Conservation (phyloP, 2,329 filamentous ascomycete genomes). For the Curvularia hawaiiensis region DNA sequence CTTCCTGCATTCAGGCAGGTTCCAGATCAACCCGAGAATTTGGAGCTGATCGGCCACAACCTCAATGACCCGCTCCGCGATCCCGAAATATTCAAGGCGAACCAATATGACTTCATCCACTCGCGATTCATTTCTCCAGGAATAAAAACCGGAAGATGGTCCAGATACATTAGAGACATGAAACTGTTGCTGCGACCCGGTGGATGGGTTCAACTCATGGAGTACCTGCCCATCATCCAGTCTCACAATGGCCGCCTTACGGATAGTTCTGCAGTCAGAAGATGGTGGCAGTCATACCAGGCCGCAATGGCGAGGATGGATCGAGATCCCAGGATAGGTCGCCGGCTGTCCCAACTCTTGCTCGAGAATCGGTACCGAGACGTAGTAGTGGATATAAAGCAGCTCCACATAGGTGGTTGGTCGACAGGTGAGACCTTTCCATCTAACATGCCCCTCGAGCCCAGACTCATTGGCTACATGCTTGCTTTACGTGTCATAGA, state of each 20-base stretch:
- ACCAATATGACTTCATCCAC: conserved; percentile 82
- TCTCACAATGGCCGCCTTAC: conserved; percentile 82
- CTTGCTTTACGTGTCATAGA: too few relatives aligned
- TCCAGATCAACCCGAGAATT: conserved; percentile 46
- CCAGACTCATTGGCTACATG: background rate
- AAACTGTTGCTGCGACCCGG: conserved; percentile 71
- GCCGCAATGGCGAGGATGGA: conserved; percentile 41
- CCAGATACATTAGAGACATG: conserved; percentile 76
- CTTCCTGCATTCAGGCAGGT: conserved; percentile 21
- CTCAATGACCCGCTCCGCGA: conserved; percentile 48
- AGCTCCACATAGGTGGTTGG: conserved; percentile 48
- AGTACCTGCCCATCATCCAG: conserved; percentile 83
- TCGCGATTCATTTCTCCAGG: conserved; percentile 75
- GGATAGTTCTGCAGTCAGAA: conserved; percentile 48
- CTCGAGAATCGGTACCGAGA: conserved; percentile 39
- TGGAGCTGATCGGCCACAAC: conserved; percentile 43
- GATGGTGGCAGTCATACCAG: conserved; percentile 46
- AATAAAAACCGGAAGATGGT: conserved; percentile 75
- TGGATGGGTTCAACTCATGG: conserved; percentile 89
- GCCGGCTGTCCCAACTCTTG: conserved; percentile 37
- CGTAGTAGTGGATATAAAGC: conserved; percentile 35
- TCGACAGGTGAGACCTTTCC: conserved; percentile 34
- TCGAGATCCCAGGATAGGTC: conserved; percentile 43
- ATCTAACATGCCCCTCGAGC: background rate
- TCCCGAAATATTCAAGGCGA: conserved; percentile 60